phyloP scores from a whole-genome alignment of 441 rosid species.

The Syzygium syzygioides region DNA sequence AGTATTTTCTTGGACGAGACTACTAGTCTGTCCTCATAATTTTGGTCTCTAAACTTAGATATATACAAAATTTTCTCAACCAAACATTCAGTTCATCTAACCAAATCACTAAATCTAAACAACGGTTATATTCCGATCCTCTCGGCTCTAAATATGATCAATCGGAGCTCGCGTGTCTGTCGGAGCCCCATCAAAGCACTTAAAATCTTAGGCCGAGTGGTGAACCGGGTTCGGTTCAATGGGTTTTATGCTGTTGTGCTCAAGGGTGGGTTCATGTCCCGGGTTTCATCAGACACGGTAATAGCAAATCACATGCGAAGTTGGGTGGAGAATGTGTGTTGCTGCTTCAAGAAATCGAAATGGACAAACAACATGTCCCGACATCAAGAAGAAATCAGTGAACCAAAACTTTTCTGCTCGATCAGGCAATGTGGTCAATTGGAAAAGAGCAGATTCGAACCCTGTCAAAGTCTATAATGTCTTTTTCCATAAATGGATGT shows the following conservation, averaged over 20 bases:
- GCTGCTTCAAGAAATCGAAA: not conserved
- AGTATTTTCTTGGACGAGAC: not conserved
- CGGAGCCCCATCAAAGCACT: not conserved
- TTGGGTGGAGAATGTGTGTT: not conserved
- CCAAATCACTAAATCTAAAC: no score
- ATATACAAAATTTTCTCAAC: not conserved
- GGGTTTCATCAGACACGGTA: not conserved
- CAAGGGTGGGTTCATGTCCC: not conserved
- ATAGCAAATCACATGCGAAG: not conserved
- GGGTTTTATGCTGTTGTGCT: not conserved
- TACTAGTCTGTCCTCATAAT: not conserved
- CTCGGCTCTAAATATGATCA: not conserved
- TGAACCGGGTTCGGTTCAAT: not conserved
- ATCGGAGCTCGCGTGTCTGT: not conserved
- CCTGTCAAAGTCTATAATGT: not conserved
- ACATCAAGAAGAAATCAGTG: not conserved
- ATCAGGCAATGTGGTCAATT: not conserved
- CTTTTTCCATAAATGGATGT: not conserved
- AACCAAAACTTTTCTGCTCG: not conserved
- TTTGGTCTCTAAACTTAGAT: not conserved
- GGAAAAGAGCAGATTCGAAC: not conserved
- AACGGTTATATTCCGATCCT: fast-evolving
- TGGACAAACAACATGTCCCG: not conserved
- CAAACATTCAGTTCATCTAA: not conserved
- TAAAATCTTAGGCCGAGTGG: not conserved